Evolutionary conservation across 2,329 filamentous ascomycete genomes (phyloP).

Genomic region (Beauveria sp.): DNA sequence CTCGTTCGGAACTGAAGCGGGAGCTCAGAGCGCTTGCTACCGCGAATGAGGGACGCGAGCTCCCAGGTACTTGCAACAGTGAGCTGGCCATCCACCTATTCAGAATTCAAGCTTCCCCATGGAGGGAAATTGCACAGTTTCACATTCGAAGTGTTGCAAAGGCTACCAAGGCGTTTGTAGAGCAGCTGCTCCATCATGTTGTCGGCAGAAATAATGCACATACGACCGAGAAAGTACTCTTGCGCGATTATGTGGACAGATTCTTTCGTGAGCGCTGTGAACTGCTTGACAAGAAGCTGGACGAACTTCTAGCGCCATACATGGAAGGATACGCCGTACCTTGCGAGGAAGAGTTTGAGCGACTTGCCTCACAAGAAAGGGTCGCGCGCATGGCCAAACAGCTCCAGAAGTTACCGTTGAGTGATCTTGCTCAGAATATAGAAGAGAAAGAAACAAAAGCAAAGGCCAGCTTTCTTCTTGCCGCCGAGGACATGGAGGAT

Average conservation of each 20-base stretch:
- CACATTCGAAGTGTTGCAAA: conserved; percentile 27
- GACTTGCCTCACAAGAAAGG: conserved; percentile 12
- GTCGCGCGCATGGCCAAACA: conserved; percentile 8
- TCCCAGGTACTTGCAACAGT: conserved; percentile 30
- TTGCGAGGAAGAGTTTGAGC: conserved; percentile 25
- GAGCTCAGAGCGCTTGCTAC: conserved; percentile 18
- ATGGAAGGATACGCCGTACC: conserved; percentile 24
- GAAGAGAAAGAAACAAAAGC: background rate
- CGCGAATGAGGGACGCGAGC: conserved; percentile 31
- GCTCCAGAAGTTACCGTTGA: background rate
- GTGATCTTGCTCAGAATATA: background rate
- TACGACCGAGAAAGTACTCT: conserved; percentile 13
- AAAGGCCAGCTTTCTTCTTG: background rate
- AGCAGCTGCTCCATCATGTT: conserved; percentile 22
- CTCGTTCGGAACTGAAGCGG: background rate
- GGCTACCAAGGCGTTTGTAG: conserved; percentile 28
- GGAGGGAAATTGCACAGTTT: conserved; percentile 28
- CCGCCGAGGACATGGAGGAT: conserved; percentile 7
- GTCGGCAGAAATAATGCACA: conserved; percentile 14
- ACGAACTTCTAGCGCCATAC: conserved; percentile 33
- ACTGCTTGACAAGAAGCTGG: conserved; percentile 26
- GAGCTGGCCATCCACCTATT: conserved; percentile 31
- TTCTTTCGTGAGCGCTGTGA: conserved; percentile 27
- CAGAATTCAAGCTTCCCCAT: conserved; percentile 29
- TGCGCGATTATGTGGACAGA: conserved; percentile 19